Evolutionary conservation across 2,329 filamentous ascomycete species (phyloP), one percentile per base, ranked within the genome.

Genomic region (Pseudocercospora musae): DNA sequence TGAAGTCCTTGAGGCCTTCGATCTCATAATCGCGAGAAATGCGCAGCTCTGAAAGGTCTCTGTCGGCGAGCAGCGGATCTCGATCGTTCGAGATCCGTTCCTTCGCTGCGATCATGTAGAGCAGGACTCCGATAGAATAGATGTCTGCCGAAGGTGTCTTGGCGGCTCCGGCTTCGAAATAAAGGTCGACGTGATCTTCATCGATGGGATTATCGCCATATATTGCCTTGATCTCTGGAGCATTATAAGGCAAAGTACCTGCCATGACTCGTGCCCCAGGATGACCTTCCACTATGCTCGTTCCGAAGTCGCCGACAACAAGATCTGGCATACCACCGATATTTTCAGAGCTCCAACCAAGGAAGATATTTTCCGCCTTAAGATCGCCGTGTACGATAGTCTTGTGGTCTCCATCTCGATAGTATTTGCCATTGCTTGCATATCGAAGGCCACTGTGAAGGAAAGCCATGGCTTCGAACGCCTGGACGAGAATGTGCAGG

Each of bases 121-220:
- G 62, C 21, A 66, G 59, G 20, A 67, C 61, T 10, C 66, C 68
- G 23, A 70, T 52, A 21, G 59, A 50, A 31, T 65, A 70, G 11
- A 68, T 59, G 29, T 69, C 67, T 0, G 57, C n/a, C 0, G 61
- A 57, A 1, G 55, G 56, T 1, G 61, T 69, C 13, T 59, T 52
- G 10, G n/a, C 46, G 31, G 50, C 52, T 18, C 50, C 49, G 10
- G 54, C 53, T 40, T 11, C 25, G 9, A 7, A 33, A 7, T 18
- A 49, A 13, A 20, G 57, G 54, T 44, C 40, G 46, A 3, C 18
- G 40, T 20, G 54, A 20, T 15, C 58, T 44, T 23, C 44, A 15
- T 48, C 18, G 20, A 23, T 21, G 9, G 44, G 44, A 11, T 11
- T 15, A 9, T 23, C 20, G 44, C 44, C 44, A 9, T 48, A 48